Conservation (phyloP, 371 early-diverging fungal species). For the Circinella minor region DNA sequence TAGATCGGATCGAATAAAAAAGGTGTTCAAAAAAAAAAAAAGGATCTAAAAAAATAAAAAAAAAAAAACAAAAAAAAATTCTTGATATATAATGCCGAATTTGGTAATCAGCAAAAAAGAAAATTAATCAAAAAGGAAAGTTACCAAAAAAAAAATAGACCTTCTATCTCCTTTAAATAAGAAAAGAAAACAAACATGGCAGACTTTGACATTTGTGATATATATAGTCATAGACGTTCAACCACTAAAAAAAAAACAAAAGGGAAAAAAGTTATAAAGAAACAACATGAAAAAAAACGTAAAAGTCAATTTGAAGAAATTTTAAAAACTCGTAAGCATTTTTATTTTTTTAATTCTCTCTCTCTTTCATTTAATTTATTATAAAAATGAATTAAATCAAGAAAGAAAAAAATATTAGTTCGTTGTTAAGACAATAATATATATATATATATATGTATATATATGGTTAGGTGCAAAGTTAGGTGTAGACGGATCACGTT, state of each 20-base stretch:
- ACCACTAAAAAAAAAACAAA: not conserved
- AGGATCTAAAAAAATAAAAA: not conserved
- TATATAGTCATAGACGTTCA: not conserved
- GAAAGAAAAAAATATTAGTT: too few relatives aligned
- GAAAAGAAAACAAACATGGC: not conserved
- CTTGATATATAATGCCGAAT: not conserved
- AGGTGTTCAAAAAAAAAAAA: not conserved
- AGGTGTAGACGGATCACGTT: not conserved
- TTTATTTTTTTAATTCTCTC: not conserved
- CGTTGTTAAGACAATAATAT: too few relatives aligned
- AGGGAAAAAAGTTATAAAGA: not conserved
- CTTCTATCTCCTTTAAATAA: not conserved
- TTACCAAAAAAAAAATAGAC: too few relatives aligned
- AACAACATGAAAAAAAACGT: not conserved
- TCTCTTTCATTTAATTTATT: too few relatives aligned
- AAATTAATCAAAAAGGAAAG: too few relatives aligned
- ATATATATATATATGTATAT: not conserved
- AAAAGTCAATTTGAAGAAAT: constrained; percentile 1
- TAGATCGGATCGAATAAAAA: constrained; percentile 13
- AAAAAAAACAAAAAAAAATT: constrained; percentile 2
- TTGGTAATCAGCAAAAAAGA: not conserved
- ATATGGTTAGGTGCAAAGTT: not conserved
- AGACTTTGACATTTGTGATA: constrained; percentile 4
- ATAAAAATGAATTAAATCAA: not conserved
- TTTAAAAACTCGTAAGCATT: not conserved